These are phyloP conservation scores for Kuraishia cidri DNA, from an alignment of 805 yeast genomes.

Conservation along the genomic window DNA sequence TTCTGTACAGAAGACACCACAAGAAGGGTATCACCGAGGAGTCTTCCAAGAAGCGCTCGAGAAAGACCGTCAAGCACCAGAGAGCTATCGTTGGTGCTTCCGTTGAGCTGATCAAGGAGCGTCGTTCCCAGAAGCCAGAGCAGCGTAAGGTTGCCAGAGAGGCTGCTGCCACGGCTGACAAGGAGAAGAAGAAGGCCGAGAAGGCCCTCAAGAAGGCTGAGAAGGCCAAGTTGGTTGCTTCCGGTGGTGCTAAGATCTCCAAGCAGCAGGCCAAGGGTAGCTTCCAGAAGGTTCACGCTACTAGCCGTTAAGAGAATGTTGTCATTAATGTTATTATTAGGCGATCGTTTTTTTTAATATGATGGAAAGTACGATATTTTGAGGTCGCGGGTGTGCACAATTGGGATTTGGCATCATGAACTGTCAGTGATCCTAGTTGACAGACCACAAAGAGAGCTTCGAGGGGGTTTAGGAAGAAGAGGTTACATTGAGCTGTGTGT, in stretches of 20 bases:
- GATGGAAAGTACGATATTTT: too few relatives aligned
- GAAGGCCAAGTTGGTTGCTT: conserved; percentile 74
- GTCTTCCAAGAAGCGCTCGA: conserved; percentile 91
- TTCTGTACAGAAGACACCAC: conserved; percentile 99
- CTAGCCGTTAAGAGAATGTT: conserved; percentile 75
- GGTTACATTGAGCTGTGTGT: too few relatives aligned
- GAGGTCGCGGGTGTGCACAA: too few relatives aligned
- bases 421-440: too few relatives aligned
- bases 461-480: too few relatives aligned
- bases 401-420: too few relatives aligned
- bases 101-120: conserved; percentile 94
- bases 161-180: conserved; percentile 73
- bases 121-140: conserved; percentile 93
- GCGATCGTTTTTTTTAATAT: too few relatives aligned
- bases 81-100: conserved; percentile 99
- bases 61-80: conserved; percentile 97
- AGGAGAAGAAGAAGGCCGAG: conserved; percentile 84
- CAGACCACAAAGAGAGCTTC: too few relatives aligned
- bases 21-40: conserved; percentile 99
- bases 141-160: conserved; percentile 98
- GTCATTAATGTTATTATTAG: conserved; percentile 1
- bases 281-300: conserved; percentile 93
- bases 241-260: conserved; percentile 71
- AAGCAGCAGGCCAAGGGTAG: conserved; percentile 98
- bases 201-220: conserved; percentile 95